phyloP scores from a whole-genome alignment of 83 land plant species.

The Isoetes engelmannii region DNA sequence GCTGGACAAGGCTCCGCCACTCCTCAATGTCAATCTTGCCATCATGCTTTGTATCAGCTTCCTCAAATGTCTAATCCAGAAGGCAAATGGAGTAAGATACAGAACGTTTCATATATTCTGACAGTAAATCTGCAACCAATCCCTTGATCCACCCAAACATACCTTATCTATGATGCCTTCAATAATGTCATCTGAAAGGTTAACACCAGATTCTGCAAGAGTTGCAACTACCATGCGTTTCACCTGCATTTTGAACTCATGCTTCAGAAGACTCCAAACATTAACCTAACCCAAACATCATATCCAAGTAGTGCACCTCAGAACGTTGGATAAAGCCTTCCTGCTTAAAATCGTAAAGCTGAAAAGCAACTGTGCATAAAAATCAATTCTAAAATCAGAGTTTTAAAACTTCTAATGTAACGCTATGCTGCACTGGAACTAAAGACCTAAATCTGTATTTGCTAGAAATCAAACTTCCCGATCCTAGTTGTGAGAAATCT shows the following conservation, averaged over 20 bases:
- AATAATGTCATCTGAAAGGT: conserved; percentile 20
- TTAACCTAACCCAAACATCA: neutral
- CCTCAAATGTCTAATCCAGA: conserved; percentile 14
- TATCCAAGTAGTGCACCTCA: conserved; percentile 47
- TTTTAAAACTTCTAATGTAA: conserved; percentile 11
- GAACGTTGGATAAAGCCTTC: conserved; percentile 70
- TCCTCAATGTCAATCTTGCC: conserved; percentile 20
- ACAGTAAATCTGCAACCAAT: neutral
- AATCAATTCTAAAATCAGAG: neutral
- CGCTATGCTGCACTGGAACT: neutral
- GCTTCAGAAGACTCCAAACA: neutral
- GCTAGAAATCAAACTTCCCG: neutral
- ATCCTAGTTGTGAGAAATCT: conserved; percentile 11
- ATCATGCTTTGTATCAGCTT: conserved; percentile 21
- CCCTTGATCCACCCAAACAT: neutral
- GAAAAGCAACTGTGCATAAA: conserved; percentile 73
- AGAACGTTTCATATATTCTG: neutral
- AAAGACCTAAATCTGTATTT: neutral
- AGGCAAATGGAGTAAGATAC: neutral
- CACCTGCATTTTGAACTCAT: conserved; percentile 1
- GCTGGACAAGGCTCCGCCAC: conserved; percentile 19
- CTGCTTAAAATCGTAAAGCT: conserved; percentile 65
- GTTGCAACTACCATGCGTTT: conserved; percentile 26
- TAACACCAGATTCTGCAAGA: conserved; percentile 24
- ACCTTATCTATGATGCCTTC: conserved; percentile 23